Base-by-base conservation (phyloP, 768 basidiomycete species). In the Dioszegia aurantiaca region DNA sequence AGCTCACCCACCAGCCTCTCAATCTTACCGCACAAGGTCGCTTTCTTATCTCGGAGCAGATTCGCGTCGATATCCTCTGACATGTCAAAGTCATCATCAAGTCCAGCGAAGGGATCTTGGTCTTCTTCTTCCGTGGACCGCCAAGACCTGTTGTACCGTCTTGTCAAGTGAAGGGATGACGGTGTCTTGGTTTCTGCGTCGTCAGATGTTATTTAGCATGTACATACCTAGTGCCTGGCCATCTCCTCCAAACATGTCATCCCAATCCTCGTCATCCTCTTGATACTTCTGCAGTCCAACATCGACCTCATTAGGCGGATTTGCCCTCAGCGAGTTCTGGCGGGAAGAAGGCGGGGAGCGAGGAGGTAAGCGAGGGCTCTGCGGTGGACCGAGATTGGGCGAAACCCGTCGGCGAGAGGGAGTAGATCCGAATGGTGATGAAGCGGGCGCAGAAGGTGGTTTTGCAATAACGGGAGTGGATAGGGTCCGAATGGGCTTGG, bases 51-150 rank as follows among this genome's bases (percentile, higher is more conserved):
- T 28, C 95, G 84, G 61, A 90, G 85, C 19, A 98, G 80, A 66
- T 94, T 94, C 0, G 91, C 83, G 68, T 95, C 92, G 1, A 95
- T 80, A 70, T 94, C 92, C 64, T 93, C 90, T 4, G 57, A 56
- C 36, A 58, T 30, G 1, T 85, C 86, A 65, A 91, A 93, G 6
- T 87, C 89, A 79, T 93, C 92, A 68, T 95, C 91, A 58, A 94
- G 93, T 88, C 92, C 90, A 2, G 94, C 92, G 67, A 99, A 99
- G 1, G 95, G 94, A 80, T 99, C 75, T 54, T 91, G 89, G 52
- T 94, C 92, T 57, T 94, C 84, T 31, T 88, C 83, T 28, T 88
- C 89, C 42, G 90, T 90, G 9, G 86, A 86, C 54, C 87, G 78
- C 90, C 91, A 95, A 11, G 92, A 91, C 78, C 86, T 87, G 74